Conservation (phyloP, 2,329 filamentous ascomycete genomes). For the Xylariales sp. region DNA sequence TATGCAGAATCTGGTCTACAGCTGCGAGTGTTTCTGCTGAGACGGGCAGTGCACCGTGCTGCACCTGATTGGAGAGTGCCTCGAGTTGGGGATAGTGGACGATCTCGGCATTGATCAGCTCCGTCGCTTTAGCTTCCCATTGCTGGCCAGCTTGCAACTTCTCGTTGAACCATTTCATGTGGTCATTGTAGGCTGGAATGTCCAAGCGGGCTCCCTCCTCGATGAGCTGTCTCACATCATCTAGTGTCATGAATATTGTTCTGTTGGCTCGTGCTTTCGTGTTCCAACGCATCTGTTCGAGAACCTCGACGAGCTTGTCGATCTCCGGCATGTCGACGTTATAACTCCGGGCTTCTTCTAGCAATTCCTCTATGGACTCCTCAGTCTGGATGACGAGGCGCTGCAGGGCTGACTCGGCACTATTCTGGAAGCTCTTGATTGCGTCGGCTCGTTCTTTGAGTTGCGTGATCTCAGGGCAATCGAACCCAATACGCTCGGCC, state of each 20-base stretch:
- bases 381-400: slow-evolving; percentile 60
- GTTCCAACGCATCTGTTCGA: slow-evolving; percentile 87
- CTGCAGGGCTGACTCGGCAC: slow-evolving; percentile 65
- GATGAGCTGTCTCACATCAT: slow-evolving; percentile 76
- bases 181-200: slow-evolving; percentile 75
- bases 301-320: slow-evolving; percentile 71
- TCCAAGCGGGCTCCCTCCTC: slow-evolving; percentile 71
- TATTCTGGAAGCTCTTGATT: slow-evolving; percentile 78
- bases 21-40: slow-evolving; percentile 72
- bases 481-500: slow-evolving; percentile 84
- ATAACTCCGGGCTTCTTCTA: slow-evolving; percentile 85
- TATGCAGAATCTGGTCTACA: slow-evolving; percentile 89
- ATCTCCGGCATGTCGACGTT: slow-evolving; percentile 90
- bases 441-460: slow-evolving; percentile 80
- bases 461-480: slow-evolving; percentile 83
- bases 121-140: slow-evolving; percentile 91
- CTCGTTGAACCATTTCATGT: slow-evolving; percentile 70
- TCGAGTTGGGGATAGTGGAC: slow-evolving; percentile 95
- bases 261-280: slow-evolving; percentile 65
- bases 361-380: slow-evolving; percentile 78
- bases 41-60: slow-evolving; percentile 67
- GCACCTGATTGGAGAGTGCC: slow-evolving; percentile 79
- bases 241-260: slow-evolving; percentile 63
- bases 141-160: slow-evolving; percentile 72
- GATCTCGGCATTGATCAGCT: slow-evolving; percentile 85